phyloP scores from a whole-genome alignment of 139 green algal genomes.

The Trebouxia sp. region DNA sequence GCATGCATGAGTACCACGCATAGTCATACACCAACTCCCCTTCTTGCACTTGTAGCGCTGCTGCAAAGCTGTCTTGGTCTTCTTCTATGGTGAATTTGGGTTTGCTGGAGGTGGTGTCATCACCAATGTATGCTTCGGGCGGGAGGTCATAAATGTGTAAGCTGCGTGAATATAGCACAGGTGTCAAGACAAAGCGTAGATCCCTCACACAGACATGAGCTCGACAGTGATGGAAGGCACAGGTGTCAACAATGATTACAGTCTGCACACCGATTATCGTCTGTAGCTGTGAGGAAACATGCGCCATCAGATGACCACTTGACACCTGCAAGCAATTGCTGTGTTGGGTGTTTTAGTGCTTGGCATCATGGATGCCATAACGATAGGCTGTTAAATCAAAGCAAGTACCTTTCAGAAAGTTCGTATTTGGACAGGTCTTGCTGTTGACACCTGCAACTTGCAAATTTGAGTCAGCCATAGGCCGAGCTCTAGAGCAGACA shows the following conservation, averaged over 20 bases:
- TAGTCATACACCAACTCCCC: constrained; percentile 85
- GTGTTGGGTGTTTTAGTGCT: too few relatives aligned
- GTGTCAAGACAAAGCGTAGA: too few relatives aligned
- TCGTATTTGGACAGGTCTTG: constrained; percentile 49
- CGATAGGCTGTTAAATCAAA: not conserved
- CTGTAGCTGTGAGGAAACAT: constrained; percentile 74
- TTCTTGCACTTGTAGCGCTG: constrained; percentile 58
- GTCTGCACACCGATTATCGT: constrained; percentile 69
- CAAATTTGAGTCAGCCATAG: too few relatives aligned
- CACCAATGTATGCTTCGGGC: constrained; percentile 33
- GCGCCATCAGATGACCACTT: constrained; percentile 81
- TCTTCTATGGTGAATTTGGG: not conserved
- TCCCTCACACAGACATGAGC: too few relatives aligned
- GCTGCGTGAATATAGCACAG: constrained; percentile 55
- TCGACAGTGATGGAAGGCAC: too few relatives aligned
- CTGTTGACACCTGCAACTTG: not conserved
- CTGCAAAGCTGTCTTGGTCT: constrained; percentile 37
- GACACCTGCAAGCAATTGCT: constrained; percentile 48
- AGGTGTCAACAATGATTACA: too few relatives aligned
- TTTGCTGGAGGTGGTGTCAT: not conserved
- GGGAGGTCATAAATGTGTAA: constrained; percentile 76
- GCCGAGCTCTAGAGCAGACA: too few relatives aligned
- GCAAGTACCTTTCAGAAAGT: constrained; percentile 73
- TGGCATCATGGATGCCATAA: too few relatives aligned
- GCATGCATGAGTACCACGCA: constrained; percentile 74